These are phyloP conservation scores for Cordyceps sp. DNA, from an alignment of 2,329 filamentous ascomycete genomes.

Conservation along the genomic window DNA sequence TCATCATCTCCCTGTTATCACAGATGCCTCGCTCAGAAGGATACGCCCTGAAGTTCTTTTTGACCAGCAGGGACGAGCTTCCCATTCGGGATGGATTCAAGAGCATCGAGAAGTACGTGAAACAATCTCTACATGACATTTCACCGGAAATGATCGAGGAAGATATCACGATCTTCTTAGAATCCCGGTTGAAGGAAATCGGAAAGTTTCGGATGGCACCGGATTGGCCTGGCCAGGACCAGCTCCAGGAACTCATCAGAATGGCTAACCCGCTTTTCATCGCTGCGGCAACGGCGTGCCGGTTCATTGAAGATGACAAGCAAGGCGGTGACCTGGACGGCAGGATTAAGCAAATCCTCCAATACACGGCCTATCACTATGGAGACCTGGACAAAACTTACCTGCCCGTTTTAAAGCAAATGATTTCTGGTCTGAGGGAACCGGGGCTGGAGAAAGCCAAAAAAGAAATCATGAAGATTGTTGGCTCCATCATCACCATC, in stretches of 20 bases:
- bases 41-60: conserved; percentile 14
- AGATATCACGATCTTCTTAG: conserved; percentile 12
- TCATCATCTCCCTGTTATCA: conserved; percentile 10
- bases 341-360: conserved; percentile 8
- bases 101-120: not conserved
- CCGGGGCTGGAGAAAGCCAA: conserved; percentile 2
- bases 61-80: conserved; percentile 21
- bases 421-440: not conserved
- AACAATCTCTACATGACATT: not conserved
- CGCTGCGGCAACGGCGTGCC: conserved; percentile 6
- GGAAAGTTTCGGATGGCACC: not conserved
- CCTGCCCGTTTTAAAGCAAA: conserved; percentile 5
- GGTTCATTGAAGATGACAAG: conserved; percentile 6
- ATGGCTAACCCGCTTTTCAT: conserved; percentile 7
- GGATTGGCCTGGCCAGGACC: not conserved
- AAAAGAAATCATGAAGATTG: conserved; percentile 10
- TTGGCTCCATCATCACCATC: conserved; percentile 15
- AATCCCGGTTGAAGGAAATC: not conserved
- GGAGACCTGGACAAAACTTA: conserved; percentile 6
- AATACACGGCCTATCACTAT: not conserved
- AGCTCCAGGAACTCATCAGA: not conserved
- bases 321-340: conserved; percentile 4
- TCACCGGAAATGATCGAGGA: not conserved
- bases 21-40: not conserved
- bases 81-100: conserved; percentile 15